Evolutionary conservation across 2,329 filamentous ascomycete species (phyloP).

Genomic region (Beauveria scarabaeidicola): DNA sequence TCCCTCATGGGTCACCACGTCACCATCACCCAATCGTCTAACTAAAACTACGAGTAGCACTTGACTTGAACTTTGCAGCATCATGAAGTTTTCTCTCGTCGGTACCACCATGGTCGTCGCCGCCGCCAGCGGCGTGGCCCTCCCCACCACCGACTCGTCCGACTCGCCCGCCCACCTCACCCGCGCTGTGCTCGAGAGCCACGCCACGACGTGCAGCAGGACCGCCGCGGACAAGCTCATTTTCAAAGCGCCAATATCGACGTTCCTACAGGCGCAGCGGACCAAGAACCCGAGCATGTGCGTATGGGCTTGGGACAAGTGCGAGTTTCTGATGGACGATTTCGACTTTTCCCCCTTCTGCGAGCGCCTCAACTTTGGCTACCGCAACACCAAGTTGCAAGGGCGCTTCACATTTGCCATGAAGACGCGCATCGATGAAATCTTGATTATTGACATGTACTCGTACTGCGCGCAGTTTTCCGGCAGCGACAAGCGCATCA

Average conservation of each 20-base stretch:
- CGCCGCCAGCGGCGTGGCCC: not conserved
- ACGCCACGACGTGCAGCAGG: not conserved
- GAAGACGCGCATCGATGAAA: conserved; percentile 29
- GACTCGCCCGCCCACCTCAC: not conserved
- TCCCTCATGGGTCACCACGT: too few relatives aligned
- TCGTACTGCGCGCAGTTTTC: conserved; percentile 14
- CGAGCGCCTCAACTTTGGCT: conserved; percentile 20
- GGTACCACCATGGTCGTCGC: not conserved
- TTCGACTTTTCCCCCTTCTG: conserved; percentile 25
- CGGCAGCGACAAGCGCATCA: conserved; percentile 7
- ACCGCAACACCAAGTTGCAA: conserved; percentile 28
- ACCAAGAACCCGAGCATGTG: conserved; percentile 25
- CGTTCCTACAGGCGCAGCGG: too few relatives aligned
- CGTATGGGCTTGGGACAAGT: too few relatives aligned
- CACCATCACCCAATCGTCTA: too few relatives aligned
- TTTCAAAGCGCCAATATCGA: not conserved
- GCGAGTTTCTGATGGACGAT: too few relatives aligned
- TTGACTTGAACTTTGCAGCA: not conserved
- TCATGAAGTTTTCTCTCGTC: conserved; percentile 5
- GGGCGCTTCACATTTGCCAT: conserved; percentile 24
- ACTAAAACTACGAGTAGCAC: not conserved
- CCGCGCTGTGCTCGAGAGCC: not conserved
- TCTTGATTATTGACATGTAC: conserved; percentile 32
- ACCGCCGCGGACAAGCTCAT: conserved; percentile 1
- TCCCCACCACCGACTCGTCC: not conserved